Percentiles rank a stretch among this genome's conserved stretches.
Conservation (phyloP, 495 filamentous ascomycete species). For the Aspergillus panamensis region DNA sequence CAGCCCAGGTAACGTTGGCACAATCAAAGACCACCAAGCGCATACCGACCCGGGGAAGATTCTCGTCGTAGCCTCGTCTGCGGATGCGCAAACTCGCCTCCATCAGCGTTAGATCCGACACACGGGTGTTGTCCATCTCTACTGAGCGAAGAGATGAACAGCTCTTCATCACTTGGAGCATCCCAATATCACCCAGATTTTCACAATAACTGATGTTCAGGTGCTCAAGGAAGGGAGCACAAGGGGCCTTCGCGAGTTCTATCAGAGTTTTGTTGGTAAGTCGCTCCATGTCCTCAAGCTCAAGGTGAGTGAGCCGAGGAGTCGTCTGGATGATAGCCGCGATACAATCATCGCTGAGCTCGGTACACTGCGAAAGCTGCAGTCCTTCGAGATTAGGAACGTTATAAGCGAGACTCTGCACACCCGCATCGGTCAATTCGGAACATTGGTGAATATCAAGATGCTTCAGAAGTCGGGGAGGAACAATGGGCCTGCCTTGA, state of each 20-base stretch:
- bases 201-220: constrained; percentile 90
- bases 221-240: constrained; percentile 65
- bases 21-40: constrained; percentile 88
- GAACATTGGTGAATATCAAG: constrained; percentile 80
- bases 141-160: constrained; percentile 66
- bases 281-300: constrained; percentile 78
- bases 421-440: constrained; percentile 63
- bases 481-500: constrained; percentile 69
- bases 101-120: constrained; percentile 81
- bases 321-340: constrained; percentile 68
- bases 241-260: constrained; percentile 70
- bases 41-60: constrained; percentile 59
- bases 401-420: constrained; percentile 64
- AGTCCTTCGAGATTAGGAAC: constrained; percentile 80
- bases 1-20: constrained; percentile 85
- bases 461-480: constrained; percentile 75
- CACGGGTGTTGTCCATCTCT: constrained; percentile 91
- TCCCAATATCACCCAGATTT: constrained; percentile 74
- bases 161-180: constrained; percentile 75
- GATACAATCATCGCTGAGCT: constrained; percentile 70
- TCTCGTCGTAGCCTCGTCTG: constrained; percentile 54
- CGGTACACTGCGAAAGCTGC: constrained; percentile 67
- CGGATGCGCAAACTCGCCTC: constrained; percentile 79
- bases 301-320: constrained; percentile 77
- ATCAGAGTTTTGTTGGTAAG: constrained; percentile 72